Evolutionary conservation across 371 early-diverging fungal genomes (phyloP), one percentile per base, ranked within the genome.

Genomic region (Blakeslea trispora): DNA sequence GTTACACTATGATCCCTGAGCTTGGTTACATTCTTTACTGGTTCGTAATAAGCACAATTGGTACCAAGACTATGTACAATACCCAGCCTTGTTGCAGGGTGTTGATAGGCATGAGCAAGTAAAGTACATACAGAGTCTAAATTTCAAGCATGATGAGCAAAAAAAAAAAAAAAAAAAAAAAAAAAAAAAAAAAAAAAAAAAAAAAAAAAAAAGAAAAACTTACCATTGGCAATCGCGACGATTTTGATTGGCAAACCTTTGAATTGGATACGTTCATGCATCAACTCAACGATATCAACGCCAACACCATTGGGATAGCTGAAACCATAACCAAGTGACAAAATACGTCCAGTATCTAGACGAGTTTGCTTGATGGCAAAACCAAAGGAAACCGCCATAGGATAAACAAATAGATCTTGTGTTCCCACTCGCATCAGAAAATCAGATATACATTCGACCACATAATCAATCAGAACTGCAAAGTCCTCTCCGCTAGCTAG

Each of bases 11-110:
- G 61, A 44, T 63, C 78, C 42, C 48, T 61, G 13, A 75, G 77
- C 75, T 95, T 97, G 60, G 77, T 74, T 52, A 97, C 87, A 57
- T 85, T 81, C 24, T 69, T 68, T 28, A 87, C 75, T 18, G 77
- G 68, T 71, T 93, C 93, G 61, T 92, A 90, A 68, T 95, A 98
- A 28, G 96, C 92, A 42, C 94, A 94, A 63, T 98, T 98, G 45
- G 96, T 92, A 28, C 98, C 98, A 6, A 96, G 91, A 57, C 96
- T 97, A 34, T 95, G 85, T 54, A 98, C 92, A 44, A 94, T 91
- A 23, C 94, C 94, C 43, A 95, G 71, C 61, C 85, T 81, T 18
- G 95, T 95, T 42, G 87, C 85, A 19, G 93, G 91, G 51, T 88
- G 82, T 55, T 79, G 77, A 77, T 94, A 96, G 5, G 93, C 93